These are phyloP conservation scores for Sextonia rubra DNA, from an alignment of 164 flowering plant species.

Conservation along the genomic window DNA sequence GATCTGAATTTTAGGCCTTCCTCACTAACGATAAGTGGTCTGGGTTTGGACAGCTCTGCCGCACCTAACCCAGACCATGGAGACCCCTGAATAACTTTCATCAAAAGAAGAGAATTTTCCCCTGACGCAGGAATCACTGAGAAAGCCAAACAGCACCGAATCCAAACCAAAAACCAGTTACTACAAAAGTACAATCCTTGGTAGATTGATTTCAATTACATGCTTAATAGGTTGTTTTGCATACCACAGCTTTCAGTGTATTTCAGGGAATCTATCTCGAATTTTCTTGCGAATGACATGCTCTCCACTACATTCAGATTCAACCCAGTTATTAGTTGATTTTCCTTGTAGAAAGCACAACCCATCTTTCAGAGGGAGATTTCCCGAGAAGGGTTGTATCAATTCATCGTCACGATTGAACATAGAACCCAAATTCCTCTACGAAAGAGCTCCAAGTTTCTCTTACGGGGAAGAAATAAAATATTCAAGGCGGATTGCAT, in stretches of 20 bases:
- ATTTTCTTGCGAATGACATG: too few relatives aligned
- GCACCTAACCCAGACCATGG: too few relatives aligned
- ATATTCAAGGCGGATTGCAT: too few relatives aligned
- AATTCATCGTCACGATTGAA: constrained; percentile 48
- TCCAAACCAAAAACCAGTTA: constrained; percentile 57
- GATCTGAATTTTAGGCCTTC: too few relatives aligned
- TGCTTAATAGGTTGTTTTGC: constrained; percentile 63
- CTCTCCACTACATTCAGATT: constrained; percentile 46
- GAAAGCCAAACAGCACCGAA: constrained; percentile 85
- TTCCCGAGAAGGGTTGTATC: constrained; percentile 78
- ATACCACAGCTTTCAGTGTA: constrained; percentile 61
- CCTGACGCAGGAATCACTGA: constrained; percentile 89
- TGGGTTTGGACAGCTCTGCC: too few relatives aligned
- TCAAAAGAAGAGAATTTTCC: constrained; percentile 78
- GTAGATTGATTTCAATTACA: constrained; percentile 52
- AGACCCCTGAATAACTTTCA: constrained; percentile 38
- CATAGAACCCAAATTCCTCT: constrained; percentile 13
- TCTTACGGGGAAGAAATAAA: too few relatives aligned
- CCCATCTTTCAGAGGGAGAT: constrained; percentile 69
- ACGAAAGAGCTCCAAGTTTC: too few relatives aligned
- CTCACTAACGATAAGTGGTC: too few relatives aligned
- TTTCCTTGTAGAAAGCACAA: constrained; percentile 69
- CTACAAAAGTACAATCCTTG: constrained; percentile 86
- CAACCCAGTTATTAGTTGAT: constrained; percentile 33
- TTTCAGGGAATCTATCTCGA: too few relatives aligned